These are phyloP conservation scores for Aspergillus sp. DNA, from an alignment of 2,329 filamentous ascomycete species.

Conservation along the genomic window DNA sequence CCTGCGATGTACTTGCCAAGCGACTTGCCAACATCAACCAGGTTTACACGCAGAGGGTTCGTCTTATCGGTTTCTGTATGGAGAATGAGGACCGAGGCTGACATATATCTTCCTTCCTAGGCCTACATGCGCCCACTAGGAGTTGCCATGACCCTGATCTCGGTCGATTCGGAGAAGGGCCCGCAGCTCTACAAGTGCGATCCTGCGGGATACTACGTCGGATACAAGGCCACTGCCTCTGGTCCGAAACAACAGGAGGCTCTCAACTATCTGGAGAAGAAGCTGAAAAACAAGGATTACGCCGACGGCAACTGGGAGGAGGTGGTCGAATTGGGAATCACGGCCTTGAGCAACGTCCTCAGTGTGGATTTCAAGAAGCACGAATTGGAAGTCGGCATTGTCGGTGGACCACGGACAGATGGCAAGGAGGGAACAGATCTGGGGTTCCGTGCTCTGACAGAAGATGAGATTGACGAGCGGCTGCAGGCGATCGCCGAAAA, in stretches of 20 bases:
- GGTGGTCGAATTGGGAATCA: constrained; percentile 94
- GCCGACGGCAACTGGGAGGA: constrained; percentile 95
- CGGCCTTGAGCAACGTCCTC: constrained; percentile 89
- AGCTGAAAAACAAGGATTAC: constrained; percentile 97
- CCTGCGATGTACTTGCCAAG: constrained; percentile 94
- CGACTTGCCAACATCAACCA: constrained; percentile 98
- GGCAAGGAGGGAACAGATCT: constrained; percentile 78
- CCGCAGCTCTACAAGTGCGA: constrained; percentile 98
- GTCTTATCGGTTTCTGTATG: constrained; percentile 23
- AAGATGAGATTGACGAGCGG: constrained; percentile 97
- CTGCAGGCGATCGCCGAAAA: constrained; percentile 98
- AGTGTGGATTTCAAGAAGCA: constrained; percentile 99
- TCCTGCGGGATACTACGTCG: constrained; percentile 94
- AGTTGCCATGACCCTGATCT: constrained; percentile 91
- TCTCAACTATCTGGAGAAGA: constrained; percentile 98
- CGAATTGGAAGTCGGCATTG: constrained; percentile 96
- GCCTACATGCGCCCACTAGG: constrained; percentile 98
- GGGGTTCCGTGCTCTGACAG: constrained; percentile 82
- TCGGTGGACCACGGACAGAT: constrained; percentile 79
- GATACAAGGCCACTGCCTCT: constrained; percentile 96
- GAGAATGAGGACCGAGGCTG: not conserved
- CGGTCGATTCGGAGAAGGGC: constrained; percentile 85
- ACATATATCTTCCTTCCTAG: constrained; percentile 46
- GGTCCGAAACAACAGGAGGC: constrained; percentile 99
- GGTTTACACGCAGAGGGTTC: constrained; percentile 94